phyloP scores from a whole-genome alignment of 305 asterid species.

The Stenogyne calaminthoides region DNA sequence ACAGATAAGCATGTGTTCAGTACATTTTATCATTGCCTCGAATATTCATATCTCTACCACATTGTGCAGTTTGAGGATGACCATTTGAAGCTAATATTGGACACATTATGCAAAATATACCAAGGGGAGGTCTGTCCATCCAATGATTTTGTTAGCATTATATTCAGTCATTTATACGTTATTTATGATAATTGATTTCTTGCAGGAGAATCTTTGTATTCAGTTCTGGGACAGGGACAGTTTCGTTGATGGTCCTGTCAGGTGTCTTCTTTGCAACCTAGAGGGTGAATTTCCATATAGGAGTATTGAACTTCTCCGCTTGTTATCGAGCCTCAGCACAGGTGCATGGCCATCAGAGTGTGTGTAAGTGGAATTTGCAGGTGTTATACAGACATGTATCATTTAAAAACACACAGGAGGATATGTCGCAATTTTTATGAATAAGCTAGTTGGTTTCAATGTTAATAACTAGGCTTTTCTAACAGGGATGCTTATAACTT shows the following conservation, averaged over 20 bases:
- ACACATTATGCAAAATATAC: conserved; percentile 80
- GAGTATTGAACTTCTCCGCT: conserved; percentile 62
- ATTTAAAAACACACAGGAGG: background rate
- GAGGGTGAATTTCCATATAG: conserved; percentile 92
- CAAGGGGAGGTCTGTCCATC: conserved; percentile 80
- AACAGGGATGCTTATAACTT: conserved; percentile 8
- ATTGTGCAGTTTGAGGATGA: conserved; percentile 72
- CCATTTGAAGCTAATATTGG: conserved; percentile 74
- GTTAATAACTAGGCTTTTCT: background rate
- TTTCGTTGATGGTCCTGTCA: conserved; percentile 88
- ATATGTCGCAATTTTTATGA: background rate
- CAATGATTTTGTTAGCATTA: conserved; percentile 21
- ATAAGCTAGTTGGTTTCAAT: background rate
- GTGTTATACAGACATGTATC: conserved; percentile 16
- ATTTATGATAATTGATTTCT: conserved; percentile 29
- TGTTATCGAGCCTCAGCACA: conserved; percentile 84
- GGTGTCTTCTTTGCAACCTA: conserved; percentile 83
- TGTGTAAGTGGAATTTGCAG: conserved; percentile 68
- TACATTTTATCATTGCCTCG: conserved; percentile 27
- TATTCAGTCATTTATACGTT: conserved; percentile 9
- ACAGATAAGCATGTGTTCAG: conserved; percentile 16
- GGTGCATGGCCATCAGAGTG: conserved; percentile 98
- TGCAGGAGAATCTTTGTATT: conserved; percentile 89
- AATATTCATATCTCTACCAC: conserved; percentile 32
- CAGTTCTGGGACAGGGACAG: conserved; percentile 98